phyloP scores from a whole-genome alignment of 2,329 filamentous ascomycete species.

The Paraphoma sp. region DNA sequence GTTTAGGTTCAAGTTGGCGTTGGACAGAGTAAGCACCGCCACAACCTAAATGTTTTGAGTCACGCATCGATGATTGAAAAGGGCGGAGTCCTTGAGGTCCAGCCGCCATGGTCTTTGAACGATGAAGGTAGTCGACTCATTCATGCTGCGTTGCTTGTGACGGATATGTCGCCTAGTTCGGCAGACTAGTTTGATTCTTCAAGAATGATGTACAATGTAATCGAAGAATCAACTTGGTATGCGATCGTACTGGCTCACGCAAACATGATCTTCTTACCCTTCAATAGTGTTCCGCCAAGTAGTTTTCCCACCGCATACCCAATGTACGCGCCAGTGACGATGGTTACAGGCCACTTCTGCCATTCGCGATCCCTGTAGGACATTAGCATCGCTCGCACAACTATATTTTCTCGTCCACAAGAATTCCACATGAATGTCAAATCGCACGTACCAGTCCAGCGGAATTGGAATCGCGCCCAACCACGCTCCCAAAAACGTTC shows the following conservation, averaged over 20 bases:
- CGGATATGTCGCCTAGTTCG: no score
- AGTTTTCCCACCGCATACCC: constrained; percentile 77
- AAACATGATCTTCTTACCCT: constrained; percentile 55
- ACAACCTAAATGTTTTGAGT: neutral
- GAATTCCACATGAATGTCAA: no score
- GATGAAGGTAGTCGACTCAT: no score
- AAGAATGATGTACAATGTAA: no score
- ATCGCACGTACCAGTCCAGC: constrained; percentile 74
- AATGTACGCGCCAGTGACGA: constrained; percentile 80
- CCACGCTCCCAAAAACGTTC: constrained; percentile 84
- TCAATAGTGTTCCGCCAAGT: constrained; percentile 59
- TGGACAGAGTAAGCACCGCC: neutral
- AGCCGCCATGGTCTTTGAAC: no score
- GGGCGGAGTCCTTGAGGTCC: no score
- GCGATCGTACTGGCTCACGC: constrained; percentile 26
- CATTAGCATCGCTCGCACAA: constrained; percentile 12
- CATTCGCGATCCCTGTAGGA: constrained; percentile 82
- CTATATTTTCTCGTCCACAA: neutral
- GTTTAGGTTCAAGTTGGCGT: neutral
- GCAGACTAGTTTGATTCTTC: no score
- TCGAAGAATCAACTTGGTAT: no score
- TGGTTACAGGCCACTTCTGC: constrained; percentile 97
- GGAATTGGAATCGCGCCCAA: constrained; percentile 93
- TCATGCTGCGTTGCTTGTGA: no score
- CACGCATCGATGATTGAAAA: no score